Percentiles rank a stretch among this genome's conserved stretches.
Conservation (phyloP, 805 yeast genomes). For the Tetrapisispora fleetii region DNA sequence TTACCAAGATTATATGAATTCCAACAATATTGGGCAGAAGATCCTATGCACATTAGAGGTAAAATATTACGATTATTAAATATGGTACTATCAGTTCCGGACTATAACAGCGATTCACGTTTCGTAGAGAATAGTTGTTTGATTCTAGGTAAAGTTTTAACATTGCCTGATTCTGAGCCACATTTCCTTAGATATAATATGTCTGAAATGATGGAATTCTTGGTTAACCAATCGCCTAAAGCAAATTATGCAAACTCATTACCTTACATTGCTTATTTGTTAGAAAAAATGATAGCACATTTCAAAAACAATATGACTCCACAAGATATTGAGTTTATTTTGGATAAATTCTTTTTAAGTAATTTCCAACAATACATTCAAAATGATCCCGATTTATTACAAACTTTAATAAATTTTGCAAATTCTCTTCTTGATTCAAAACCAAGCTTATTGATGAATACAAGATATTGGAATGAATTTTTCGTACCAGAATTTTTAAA, state of each 20-base stretch:
- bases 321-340: constrained; percentile 29
- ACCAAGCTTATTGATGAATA: constrained; percentile 39
- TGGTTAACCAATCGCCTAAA: constrained; percentile 15
- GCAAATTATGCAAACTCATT: constrained; percentile 29
- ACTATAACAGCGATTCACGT: constrained; percentile 34
- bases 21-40: constrained; percentile 40
- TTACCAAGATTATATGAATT: constrained; percentile 18
- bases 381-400: constrained; percentile 51
- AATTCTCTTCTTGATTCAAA: constrained; percentile 38
- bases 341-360: constrained; percentile 32
- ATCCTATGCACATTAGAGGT: constrained; percentile 37
- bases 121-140: constrained; percentile 55
- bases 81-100: constrained; percentile 26
- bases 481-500: constrained; percentile 25
- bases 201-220: constrained; percentile 22
- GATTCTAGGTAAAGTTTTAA: constrained; percentile 35
- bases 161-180: constrained; percentile 23
- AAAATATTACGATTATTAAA: constrained; percentile 37
- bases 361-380: constrained; percentile 30
- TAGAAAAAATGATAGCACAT: constrained; percentile 36
- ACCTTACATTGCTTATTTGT: constrained; percentile 36
- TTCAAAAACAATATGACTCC: constrained; percentile 27
- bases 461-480: constrained; percentile 18
- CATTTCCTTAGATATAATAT: constrained; percentile 23
- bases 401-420: constrained; percentile 42